Percentiles rank a stretch among this genome's conserved stretches.
These are phyloP conservation scores for Lichtheimia ramosa DNA, from an alignment of 371 early-diverging fungal species.

Conservation along the genomic window DNA sequence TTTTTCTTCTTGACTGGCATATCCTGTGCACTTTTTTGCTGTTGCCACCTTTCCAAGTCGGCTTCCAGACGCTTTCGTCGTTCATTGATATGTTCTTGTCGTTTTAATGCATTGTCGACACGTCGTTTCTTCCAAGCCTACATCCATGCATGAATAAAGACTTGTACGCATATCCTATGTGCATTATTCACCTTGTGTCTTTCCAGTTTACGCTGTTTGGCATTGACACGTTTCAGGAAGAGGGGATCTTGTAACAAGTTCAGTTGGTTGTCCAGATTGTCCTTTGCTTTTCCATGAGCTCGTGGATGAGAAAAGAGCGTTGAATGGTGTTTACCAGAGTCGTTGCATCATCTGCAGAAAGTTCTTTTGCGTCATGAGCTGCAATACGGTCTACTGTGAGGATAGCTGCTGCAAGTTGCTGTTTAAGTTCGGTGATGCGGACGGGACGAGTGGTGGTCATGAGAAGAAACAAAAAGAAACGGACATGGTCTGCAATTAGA, in stretches of 20 bases:
- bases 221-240: neutral
- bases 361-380: neutral
- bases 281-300: neutral
- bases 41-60: constrained; percentile 9
- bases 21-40: constrained; percentile 2
- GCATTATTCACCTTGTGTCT: constrained; percentile 7
- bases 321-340: neutral
- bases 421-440: constrained; percentile 2
- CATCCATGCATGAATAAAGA: neutral
- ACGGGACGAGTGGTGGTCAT: neutral
- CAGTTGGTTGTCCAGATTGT: neutral
- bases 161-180: neutral
- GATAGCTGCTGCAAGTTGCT: neutral
- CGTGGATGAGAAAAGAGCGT: neutral
- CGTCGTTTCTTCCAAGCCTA: constrained; percentile 4
- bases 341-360: neutral
- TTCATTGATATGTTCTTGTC: constrained; percentile 1
- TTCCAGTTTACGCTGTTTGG: constrained; percentile 3
- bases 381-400: neutral
- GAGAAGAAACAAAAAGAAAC: too few relatives aligned
- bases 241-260: neutral
- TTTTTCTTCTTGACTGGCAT: neutral
- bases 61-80: constrained; percentile 5
- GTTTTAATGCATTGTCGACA: constrained; percentile 2
- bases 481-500: too few relatives aligned